Evolutionary conservation across 208 protist species (phyloP).

Genomic region (Trypanosoma lewisi): DNA sequence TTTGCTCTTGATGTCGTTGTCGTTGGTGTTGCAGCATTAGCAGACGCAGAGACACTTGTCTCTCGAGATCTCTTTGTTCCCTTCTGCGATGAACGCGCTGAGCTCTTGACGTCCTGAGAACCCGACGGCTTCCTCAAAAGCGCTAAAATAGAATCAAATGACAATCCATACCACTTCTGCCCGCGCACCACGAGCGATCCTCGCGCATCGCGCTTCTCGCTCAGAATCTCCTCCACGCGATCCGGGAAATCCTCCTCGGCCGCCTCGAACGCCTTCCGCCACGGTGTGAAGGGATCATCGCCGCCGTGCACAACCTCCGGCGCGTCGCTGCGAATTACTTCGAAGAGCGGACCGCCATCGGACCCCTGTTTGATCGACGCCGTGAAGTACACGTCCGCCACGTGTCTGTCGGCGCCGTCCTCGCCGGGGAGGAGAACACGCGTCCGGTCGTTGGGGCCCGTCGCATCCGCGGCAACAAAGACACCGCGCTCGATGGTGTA

Average conservation of each 20-base stretch:
- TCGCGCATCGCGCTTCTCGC: constrained; percentile 9
- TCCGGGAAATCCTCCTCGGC: constrained; percentile 55
- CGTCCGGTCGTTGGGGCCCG: neutral
- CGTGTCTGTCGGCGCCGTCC: neutral
- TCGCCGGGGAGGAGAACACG: constrained; percentile 21
- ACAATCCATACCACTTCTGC: constrained; percentile 37
- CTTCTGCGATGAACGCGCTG: neutral
- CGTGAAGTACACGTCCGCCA: constrained; percentile 35
- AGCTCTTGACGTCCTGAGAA: constrained; percentile 5
- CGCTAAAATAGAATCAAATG: constrained; percentile 30
- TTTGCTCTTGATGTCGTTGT: neutral
- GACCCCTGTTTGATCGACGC: constrained; percentile 30
- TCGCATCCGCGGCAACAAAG: constrained; percentile 23
- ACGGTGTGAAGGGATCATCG: constrained; percentile 34
- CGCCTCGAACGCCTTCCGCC: constrained; percentile 49
- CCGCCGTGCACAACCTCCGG: constrained; percentile 40
- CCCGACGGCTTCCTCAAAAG: constrained; percentile 36
- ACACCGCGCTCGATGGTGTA: constrained; percentile 60
- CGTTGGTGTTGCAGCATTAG: neutral
- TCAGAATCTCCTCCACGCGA: constrained; percentile 2
- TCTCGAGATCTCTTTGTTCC: neutral
- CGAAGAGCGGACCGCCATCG: constrained; percentile 34
- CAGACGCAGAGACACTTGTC: neutral
- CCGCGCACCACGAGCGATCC: constrained; percentile 24
- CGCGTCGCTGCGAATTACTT: constrained; percentile 61